These are phyloP conservation scores for Pythium rishiriense DNA, from an alignment of 352 stramenopile genomes.

Conservation along the genomic window DNA sequence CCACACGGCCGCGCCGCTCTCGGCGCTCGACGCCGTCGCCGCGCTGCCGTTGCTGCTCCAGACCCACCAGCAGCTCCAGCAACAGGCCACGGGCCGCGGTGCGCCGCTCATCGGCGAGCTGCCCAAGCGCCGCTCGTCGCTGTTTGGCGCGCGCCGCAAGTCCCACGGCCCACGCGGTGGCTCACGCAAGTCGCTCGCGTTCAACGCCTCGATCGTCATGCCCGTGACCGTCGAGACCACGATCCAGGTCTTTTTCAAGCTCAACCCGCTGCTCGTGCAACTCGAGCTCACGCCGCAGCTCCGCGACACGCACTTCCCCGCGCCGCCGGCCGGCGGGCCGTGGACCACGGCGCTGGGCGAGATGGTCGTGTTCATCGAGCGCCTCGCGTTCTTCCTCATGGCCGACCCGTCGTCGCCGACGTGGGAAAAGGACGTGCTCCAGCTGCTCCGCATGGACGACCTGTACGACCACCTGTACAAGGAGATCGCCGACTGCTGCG, in stretches of 20 bases:
- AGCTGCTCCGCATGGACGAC: slow-evolving; percentile 51
- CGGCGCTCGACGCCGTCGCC: slow-evolving; percentile 3
- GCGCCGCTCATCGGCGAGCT: slow-evolving; percentile 9
- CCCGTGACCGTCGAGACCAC: slow-evolving; percentile 22
- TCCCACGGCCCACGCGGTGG: slow-evolving; percentile 4
- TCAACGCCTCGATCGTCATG: slow-evolving; percentile 35
- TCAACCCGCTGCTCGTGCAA: slow-evolving; percentile 37
- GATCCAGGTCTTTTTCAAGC: slow-evolving; percentile 32
- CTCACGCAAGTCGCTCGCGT: slow-evolving; percentile 31
- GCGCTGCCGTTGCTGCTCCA: slow-evolving; percentile 9
- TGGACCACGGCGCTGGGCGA: slow-evolving; percentile 16
- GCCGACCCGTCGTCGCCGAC: slow-evolving; percentile 29
- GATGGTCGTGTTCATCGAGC: slow-evolving; percentile 43
- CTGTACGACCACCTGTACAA: slow-evolving; percentile 43
- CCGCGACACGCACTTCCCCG: slow-evolving; percentile 24
- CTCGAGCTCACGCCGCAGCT: slow-evolving; percentile 31
- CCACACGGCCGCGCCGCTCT: slow-evolving; percentile 27
- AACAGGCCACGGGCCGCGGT: background rate
- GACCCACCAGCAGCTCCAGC: slow-evolving; percentile 2
- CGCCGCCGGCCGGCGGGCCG: too few relatives aligned
- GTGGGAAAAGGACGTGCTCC: slow-evolving; percentile 52
- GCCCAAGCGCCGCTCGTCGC: slow-evolving; percentile 33
- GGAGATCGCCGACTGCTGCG: slow-evolving; percentile 32
- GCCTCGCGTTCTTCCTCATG: slow-evolving; percentile 44
- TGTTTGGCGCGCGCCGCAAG: slow-evolving; percentile 38